A percentile compares a stretch with the other conserved stretches of the same genome.
phyloP scores from a whole-genome alignment of 2,329 filamentous ascomycete genomes.

The Diaporthe eres region DNA sequence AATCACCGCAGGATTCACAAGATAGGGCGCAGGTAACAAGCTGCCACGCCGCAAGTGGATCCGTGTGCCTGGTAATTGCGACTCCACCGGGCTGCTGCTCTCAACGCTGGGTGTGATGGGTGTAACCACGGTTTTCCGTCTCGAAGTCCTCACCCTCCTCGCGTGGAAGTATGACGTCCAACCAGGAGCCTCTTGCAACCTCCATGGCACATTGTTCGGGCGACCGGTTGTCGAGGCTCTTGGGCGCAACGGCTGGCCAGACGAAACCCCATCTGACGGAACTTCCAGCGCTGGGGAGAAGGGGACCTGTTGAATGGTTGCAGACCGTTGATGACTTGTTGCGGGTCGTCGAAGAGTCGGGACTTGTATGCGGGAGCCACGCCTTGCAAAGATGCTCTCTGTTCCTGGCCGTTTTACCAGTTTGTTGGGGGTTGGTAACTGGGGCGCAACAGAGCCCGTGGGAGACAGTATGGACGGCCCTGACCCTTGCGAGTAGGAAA shows the following conservation, averaged over 20 bases:
- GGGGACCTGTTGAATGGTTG: conserved; percentile 72
- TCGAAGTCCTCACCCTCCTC: conserved; percentile 50
- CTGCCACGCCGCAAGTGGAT: conserved; percentile 47
- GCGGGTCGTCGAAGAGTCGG: conserved; percentile 79
- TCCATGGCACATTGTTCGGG: conserved; percentile 40
- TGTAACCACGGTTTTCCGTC: conserved; percentile 45
- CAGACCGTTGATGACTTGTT: conserved; percentile 84
- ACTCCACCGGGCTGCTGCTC: conserved; percentile 51
- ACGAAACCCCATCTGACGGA: conserved; percentile 49
- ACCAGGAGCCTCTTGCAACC: conserved; percentile 44
- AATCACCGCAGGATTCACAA: conserved; percentile 53
- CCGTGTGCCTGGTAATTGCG: conserved; percentile 50
- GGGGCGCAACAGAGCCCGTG: conserved; percentile 55
- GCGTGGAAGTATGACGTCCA: conserved; percentile 74
- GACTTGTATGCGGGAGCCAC: conserved; percentile 71
- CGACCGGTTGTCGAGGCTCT: conserved; percentile 43
- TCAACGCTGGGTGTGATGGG: conserved; percentile 45
- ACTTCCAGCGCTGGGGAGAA: conserved; percentile 41
- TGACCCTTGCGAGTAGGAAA: conserved; percentile 77
- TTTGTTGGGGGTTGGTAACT: conserved; percentile 75
- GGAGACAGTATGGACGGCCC: conserved; percentile 73
- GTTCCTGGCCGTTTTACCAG: conserved; percentile 77
- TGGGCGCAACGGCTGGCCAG: conserved; percentile 52
- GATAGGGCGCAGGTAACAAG: conserved; percentile 50
- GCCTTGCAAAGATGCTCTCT: conserved; percentile 53